Evolutionary conservation across 2,329 filamentous ascomycete species (phyloP).

Genomic region (Colletotrichum sp.): DNA sequence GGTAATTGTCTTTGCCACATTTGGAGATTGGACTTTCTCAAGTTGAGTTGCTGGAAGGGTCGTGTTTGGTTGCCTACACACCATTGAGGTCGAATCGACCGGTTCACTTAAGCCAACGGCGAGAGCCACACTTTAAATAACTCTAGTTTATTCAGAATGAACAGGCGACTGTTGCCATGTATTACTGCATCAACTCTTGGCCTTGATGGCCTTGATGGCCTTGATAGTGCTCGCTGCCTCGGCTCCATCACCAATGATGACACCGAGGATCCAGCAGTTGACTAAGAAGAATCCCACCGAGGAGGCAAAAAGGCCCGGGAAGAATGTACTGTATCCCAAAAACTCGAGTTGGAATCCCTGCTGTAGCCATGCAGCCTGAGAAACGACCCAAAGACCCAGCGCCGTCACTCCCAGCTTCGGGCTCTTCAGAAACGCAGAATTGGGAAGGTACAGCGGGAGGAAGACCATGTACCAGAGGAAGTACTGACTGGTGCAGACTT

Average conservation of each 20-base stretch:
- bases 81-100: background rate
- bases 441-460: constrained; percentile 86
- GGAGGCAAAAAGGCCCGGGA: constrained; percentile 80
- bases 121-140: background rate
- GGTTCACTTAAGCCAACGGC: background rate
- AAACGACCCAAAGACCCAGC: constrained; percentile 73
- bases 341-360: constrained; percentile 81
- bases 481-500: constrained; percentile 99
- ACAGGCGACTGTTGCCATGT: background rate
- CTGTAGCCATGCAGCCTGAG: constrained; percentile 79
- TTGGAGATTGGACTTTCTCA: background rate
- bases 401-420: constrained; percentile 69
- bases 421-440: constrained; percentile 71
- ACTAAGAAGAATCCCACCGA: constrained; percentile 81
- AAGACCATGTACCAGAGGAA: constrained; percentile 99
- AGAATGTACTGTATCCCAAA: constrained; percentile 81
- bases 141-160: background rate
- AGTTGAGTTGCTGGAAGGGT: background rate
- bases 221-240: background rate
- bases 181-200: background rate
- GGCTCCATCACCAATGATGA: constrained; percentile 73
- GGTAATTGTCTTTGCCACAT: background rate
- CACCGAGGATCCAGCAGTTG: constrained; percentile 86
- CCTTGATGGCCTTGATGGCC: background rate
- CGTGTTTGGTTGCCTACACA: background rate